phyloP scores from a whole-genome alignment of 331 rosid species.

The Saraca asoca region DNA sequence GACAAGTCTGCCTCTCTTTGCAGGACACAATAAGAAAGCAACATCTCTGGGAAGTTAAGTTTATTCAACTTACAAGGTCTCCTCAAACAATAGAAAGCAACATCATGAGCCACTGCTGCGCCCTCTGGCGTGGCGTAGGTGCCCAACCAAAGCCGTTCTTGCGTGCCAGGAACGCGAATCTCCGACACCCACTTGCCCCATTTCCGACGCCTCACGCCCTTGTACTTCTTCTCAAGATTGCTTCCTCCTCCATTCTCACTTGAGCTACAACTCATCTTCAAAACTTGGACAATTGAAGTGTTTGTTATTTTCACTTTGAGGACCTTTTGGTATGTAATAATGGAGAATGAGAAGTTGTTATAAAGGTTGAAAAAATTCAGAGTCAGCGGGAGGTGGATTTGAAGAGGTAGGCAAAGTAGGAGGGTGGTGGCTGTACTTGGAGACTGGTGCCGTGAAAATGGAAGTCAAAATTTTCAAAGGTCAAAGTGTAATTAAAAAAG shows the following conservation, averaged over 20 bases:
- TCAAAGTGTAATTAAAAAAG: no score
- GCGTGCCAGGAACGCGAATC: slow-evolving; percentile 54
- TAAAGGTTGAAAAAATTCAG: no score
- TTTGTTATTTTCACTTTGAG: no score
- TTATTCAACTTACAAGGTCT: slow-evolving; percentile 40
- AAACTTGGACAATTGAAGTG: no score
- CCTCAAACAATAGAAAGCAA: slow-evolving; percentile 49
- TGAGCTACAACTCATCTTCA: no score
- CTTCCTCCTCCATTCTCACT: background rate
- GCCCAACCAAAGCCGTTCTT: slow-evolving; percentile 55
- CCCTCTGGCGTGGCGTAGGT: slow-evolving; percentile 51
- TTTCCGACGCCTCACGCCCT: slow-evolving; percentile 56
- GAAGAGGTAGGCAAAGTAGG: no score
- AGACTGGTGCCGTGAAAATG: no score
- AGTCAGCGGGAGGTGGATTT: no score
- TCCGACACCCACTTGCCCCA: slow-evolving; percentile 77
- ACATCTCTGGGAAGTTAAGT: slow-evolving; percentile 50
- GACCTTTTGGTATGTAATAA: no score
- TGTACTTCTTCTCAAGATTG: slow-evolving; percentile 35
- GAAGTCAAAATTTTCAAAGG: no score
- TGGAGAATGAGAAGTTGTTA: no score
- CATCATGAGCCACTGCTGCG: slow-evolving; percentile 56
- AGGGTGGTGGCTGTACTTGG: no score
- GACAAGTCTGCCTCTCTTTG: slow-evolving; percentile 34
- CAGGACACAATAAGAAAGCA: slow-evolving; percentile 8